Base-by-base conservation (phyloP, 202 grass and related monocot species). In the Zizania palustris region DNA sequence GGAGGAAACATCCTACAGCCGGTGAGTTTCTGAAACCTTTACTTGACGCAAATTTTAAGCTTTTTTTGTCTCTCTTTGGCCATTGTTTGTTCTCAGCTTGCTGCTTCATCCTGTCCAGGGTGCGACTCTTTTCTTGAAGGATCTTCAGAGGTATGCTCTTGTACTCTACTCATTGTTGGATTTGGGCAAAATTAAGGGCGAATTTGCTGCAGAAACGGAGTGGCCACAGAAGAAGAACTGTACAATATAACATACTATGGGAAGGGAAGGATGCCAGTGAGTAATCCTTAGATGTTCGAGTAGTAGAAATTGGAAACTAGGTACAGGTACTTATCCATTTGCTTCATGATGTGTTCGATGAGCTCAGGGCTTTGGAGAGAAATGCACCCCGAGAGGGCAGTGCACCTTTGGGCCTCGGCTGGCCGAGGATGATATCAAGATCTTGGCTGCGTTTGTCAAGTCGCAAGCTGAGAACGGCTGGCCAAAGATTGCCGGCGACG, bases 171-270 rank as follows among this genome's bases (percentile, higher is more conserved):
- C 19, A 56, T 9, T 74, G n/a, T 39, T 79, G 33, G 45, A 63
- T 39, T 61, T 9, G 69, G 15, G 45, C 20, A n/a, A 61, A 53
- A 9, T 10, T 13, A 61, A 18, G 16, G 21, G 20, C 42, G 45
- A 61, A 66, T 55, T 49, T 70, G 33, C 49, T 77, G 71, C 86
- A 97, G 86, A 63, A 92, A 97, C 20, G 91, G 94, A 48, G 85
- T 93, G 41, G 75, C 78, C 56, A 86, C 82, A 16, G 94, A 97
- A 73, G 91, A 97, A 12, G 84, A 84, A 37, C 38, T 93, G 66
- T 97, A 97, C 74, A 88, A 88, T 73, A 97, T 97, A 57, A 93
- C 94, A 0, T 97, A 97, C 44, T 93, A 92, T 11, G 88, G 94
- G 39, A 97, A 97, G 69, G 91, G 86, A 63, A 85, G 94, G 61